Evolutionary conservation across 208 protist genomes (phyloP).

Genomic region (Trypanosoma rangeli): DNA sequence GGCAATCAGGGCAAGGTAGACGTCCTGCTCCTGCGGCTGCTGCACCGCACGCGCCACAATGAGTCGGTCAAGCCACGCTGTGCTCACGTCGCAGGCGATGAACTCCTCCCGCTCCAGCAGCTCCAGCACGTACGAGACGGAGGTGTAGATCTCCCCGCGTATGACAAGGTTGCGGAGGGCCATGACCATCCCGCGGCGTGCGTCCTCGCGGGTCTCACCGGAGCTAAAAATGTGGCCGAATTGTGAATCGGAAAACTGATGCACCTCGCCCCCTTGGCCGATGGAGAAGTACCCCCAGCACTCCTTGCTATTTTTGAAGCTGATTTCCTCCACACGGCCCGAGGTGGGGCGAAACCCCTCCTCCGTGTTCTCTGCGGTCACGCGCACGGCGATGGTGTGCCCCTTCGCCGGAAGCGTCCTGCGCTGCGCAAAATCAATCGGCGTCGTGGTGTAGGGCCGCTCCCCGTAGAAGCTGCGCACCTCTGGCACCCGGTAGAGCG

Average conservation of each 20-base stretch:
- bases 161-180: constrained; percentile 95
- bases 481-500: constrained; percentile 94
- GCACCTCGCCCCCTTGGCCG: constrained; percentile 78
- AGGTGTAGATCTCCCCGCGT: constrained; percentile 95
- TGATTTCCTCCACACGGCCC: constrained; percentile 94
- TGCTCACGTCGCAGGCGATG: constrained; percentile 76
- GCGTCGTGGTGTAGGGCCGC: constrained; percentile 49
- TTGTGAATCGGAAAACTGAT: constrained; percentile 96
- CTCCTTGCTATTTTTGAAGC: constrained; percentile 94
- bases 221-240: constrained; percentile 98
- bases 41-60: constrained; percentile 65
- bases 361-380: constrained; percentile 98
- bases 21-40: constrained; percentile 44
- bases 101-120: constrained; percentile 86
- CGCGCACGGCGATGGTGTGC: constrained; percentile 96
- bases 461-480: constrained; percentile 94
- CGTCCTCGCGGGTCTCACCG: constrained; percentile 92
- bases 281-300: constrained; percentile 99
- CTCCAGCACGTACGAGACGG: constrained; percentile 93
- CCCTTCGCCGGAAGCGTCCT: constrained; percentile 59
- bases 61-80: constrained; percentile 85
- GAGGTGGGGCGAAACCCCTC: constrained; percentile 96
- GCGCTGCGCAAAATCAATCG: constrained; percentile 90
- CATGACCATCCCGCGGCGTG: constrained; percentile 90
- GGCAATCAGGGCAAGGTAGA: constrained; percentile 73